A percentile compares a stretch with the other conserved stretches of the same genome.
Conservation (phyloP, 2,329 filamentous ascomycete species). For the Ophiocordyceps australis region DNA sequence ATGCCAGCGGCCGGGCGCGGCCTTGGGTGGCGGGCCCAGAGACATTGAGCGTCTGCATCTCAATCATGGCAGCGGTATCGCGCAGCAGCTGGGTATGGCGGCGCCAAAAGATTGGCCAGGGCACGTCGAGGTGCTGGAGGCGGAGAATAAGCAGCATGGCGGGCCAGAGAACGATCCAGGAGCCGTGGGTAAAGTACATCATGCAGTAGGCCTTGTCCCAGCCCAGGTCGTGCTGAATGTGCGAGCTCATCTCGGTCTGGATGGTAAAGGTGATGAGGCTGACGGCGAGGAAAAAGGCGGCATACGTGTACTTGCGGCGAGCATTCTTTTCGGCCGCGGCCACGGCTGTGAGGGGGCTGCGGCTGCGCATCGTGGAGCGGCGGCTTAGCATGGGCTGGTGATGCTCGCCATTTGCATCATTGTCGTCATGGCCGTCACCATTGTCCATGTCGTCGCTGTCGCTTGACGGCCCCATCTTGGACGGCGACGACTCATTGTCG, state of each 20-base stretch:
- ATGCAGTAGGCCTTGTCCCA: conserved; percentile 99
- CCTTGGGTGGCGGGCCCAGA: conserved; percentile 19
- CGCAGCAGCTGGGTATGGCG: conserved; percentile 30
- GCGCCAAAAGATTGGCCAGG: conserved; percentile 78
- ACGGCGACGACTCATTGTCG: conserved; percentile 4
- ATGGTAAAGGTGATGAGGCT: conserved; percentile 79
- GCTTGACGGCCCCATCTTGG: conserved; percentile 2
- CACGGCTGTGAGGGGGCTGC: conserved; percentile 48
- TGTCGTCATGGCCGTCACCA: conserved; percentile 1
- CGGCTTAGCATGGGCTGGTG: conserved; percentile 11
- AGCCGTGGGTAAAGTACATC: conserved; percentile 94
- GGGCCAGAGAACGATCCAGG: conserved; percentile 83
- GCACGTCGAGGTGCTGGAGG: conserved; percentile 56
- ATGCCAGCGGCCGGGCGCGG: conserved; percentile 30
- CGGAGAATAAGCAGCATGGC: conserved; percentile 65
- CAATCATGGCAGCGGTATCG: conserved; percentile 61
- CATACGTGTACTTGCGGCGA: conserved; percentile 71
- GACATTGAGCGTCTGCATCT: conserved; percentile 56
- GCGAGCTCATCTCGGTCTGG: conserved; percentile 89
- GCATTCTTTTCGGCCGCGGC: conserved; percentile 26
- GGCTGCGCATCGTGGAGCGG: conserved; percentile 56
- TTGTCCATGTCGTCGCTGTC: conserved; percentile 8
- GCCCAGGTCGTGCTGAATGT: conserved; percentile 78
- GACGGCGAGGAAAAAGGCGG: conserved; percentile 63
- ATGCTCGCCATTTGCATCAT: conserved; percentile 7